These are phyloP conservation scores for Tricholoma matsutake DNA, from an alignment of 768 basidiomycete species.

Conservation along the genomic window DNA sequence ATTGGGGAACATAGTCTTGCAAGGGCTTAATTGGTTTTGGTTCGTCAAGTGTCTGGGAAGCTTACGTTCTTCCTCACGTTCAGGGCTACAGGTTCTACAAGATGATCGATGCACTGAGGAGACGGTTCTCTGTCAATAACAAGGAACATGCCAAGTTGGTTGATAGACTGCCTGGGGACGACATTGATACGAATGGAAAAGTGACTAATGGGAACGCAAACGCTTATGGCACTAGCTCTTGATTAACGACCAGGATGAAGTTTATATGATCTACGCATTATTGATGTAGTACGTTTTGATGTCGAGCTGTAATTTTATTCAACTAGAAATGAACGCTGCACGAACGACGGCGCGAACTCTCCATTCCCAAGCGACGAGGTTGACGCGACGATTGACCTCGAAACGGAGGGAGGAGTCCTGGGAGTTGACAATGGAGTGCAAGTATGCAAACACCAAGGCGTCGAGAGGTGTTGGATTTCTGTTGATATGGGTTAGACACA, in stretches of 20 bases:
- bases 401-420: constrained; percentile 42
- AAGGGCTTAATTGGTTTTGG: constrained; percentile 80
- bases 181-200: constrained; percentile 11
- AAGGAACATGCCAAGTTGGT: constrained; percentile 14
- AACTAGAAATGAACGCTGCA: constrained; percentile 39
- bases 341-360: constrained; percentile 59
- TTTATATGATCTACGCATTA: neutral
- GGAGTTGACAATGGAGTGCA: constrained; percentile 60
- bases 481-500: neutral
- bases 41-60: constrained; percentile 28
- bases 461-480: constrained; percentile 80
- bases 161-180: constrained; percentile 12
- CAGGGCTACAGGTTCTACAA: constrained; percentile 57
- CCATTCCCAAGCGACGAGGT: constrained; percentile 80
- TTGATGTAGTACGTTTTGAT: neutral
- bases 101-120: constrained; percentile 65
- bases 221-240: neutral
- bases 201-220: neutral
- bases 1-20: constrained; percentile 60
- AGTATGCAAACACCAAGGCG: constrained; percentile 79
- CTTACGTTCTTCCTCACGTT: neutral
- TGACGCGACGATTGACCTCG: constrained; percentile 67
- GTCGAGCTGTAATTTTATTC: constrained; percentile 2
- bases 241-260: neutral
- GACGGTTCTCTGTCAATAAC: constrained; percentile 45